These are phyloP conservation scores for Coniosporium apollinis DNA, from an alignment of 495 filamentous ascomycete species.

Conservation along the genomic window DNA sequence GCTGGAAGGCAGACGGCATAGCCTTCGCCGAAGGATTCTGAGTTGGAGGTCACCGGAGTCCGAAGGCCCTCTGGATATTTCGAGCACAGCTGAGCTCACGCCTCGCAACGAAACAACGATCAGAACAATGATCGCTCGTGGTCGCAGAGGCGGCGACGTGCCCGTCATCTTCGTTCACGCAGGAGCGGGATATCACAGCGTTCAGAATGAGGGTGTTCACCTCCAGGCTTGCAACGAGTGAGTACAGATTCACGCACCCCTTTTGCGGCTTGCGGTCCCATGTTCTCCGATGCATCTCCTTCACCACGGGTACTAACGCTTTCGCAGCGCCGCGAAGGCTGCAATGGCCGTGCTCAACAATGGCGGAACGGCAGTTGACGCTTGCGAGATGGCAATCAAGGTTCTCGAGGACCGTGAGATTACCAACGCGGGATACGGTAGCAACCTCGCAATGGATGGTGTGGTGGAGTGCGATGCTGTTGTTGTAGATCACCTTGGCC, in stretches of 20 bases:
- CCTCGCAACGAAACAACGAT: too few species aligned
- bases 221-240: constrained; percentile 76
- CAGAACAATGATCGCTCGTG: too few species aligned
- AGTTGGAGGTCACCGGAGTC: too few species aligned
- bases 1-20: too few species aligned
- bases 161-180: constrained; percentile 88
- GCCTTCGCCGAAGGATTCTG: too few species aligned
- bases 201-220: constrained; percentile 65
- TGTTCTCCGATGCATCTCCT: not conserved
- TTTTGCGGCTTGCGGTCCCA: constrained; percentile 1
- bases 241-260: constrained; percentile 23
- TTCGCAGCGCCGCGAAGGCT: constrained; percentile 52
- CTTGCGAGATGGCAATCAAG: constrained; percentile 81
- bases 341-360: constrained; percentile 63
- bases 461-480: constrained; percentile 88
- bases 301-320: constrained; percentile 2
- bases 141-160: constrained; percentile 25
- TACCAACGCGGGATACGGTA: constrained; percentile 91
- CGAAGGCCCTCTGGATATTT: too few species aligned
- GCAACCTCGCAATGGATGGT: constrained; percentile 82
- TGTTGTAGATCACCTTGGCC: constrained; percentile 74
- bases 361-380: constrained; percentile 69
- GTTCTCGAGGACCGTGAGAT: constrained; percentile 84
- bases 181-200: constrained; percentile 86
- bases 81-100: too few species aligned